Base-by-base conservation (phyloP, 208 protist species). In the Wallacemonas sp. region DNA sequence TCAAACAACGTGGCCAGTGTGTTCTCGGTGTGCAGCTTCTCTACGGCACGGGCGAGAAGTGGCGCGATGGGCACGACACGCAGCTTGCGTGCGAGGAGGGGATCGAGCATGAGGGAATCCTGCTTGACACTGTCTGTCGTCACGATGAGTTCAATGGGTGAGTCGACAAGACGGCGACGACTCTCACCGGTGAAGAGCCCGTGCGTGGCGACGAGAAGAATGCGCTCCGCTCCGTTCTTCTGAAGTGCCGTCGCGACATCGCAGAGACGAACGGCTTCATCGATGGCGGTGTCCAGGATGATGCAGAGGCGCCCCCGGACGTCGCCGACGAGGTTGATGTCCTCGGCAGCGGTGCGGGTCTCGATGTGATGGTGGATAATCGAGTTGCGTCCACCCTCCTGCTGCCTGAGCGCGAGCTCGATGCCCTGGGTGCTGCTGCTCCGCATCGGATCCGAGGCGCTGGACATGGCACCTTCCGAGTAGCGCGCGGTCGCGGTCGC, bases 21-120 rank as follows among this genome's bases (percentile, higher is more conserved):
- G 61, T 89, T 94, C 52, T 95, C 90, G 10, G 83, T 87, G 79
- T 95, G 87, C 17, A 95, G 82, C 69, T 91, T 92, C 45, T 95
- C 87, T 60, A 96, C 85, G 0, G 87, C 85, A 15, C 81, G 78
- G 0, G 90, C 87, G 21, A 96, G 81, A 12, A 96, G 71, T 22
- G 90, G 87, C 13, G 90, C 85, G 26, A 96, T 79, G 0, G 90
- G 87, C 33, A 96, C 75, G 12, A 96, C 74, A 12, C 90, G 85
- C 10, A 96, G 75, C 68, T 93, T 93, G 3, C 70, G 67, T 26
- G 89, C 89, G n/a, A 94, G 65, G 22, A 46, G 44, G 22, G 90
- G 79, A 33, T 83, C 80, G 27, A 70, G 74, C 76, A 96, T 78
- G 24, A 81, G 55, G 32, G 76, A 79, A 59, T 94, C 87, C 67